Evolutionary conservation across 306 rosid species (phyloP), one percentile per base, ranked within the genome.

Genomic region (Dryas alaskensis): DNA sequence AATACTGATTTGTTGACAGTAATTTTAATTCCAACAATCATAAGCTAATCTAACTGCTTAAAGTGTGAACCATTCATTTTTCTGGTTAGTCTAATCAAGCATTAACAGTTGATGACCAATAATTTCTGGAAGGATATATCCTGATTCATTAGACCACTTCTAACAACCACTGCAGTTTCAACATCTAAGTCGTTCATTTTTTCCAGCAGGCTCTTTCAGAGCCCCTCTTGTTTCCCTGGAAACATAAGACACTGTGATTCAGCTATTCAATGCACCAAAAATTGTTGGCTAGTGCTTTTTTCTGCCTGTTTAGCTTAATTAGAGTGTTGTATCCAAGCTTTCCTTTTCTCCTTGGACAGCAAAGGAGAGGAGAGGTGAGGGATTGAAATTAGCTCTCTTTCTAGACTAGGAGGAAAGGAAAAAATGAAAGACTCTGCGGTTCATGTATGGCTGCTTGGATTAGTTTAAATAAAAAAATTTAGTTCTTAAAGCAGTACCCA

Each of bases 401-500:
- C 57, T 13, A 57, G 40, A 57, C 62, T 47, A 65, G 37, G 69
- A 64, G 69, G 69, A 17, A 63, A 42, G 50, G 13, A 8, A n/a
- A 50, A 50, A 62, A 13, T 7, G 31, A 10, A 31, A 4, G 27
- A 10, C 44, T 12, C 16, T 39, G 8, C 46, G 22, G 22, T 11
- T 22, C 22, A 22, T 22, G 22, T 22, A 22, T 22, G 22, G 22
- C 22, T 22, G 22, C 22, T 22, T 22, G 0, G 22, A 22, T 22
- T 22, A 22, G 22, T 22, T 22, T 22, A 22, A 22, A 22, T 22
- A 22, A 22, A 22, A 22, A 22, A 22, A 45, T 61, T 54, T 45
- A 51, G 17, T 62, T 72, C 25, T 69, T 14, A n/a, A 69, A 62
- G n/a, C 47, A 37, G 19, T 73, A 22, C 14, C 75, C 66, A 51